Percentiles rank a stretch among this genome's conserved stretches.
Evolutionary conservation across 2,329 filamentous ascomycete species (phyloP).

Genomic region (Aspergillus transmontanensis): DNA sequence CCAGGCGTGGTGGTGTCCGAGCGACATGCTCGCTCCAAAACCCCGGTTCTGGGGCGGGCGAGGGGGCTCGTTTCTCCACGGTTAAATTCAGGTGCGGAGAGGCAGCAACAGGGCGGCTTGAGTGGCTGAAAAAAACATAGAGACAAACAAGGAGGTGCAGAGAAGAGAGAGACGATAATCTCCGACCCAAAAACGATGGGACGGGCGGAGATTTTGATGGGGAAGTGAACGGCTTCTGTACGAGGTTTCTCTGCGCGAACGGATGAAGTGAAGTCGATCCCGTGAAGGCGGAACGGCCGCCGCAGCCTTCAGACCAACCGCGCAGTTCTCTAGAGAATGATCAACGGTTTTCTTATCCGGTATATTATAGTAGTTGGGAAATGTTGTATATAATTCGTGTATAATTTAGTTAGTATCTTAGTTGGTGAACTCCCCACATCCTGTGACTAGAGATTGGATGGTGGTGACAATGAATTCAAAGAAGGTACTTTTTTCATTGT

Average conservation of each 20-base stretch:
- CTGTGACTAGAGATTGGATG: not conserved
- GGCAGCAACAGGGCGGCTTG: conserved; percentile 29
- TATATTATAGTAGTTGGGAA: not conserved
- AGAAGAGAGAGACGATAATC: conserved; percentile 31
- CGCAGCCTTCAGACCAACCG: conserved; percentile 37
- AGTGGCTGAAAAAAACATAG: conserved; percentile 36
- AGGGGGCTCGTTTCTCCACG: conserved; percentile 49
- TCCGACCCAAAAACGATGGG: conserved; percentile 37
- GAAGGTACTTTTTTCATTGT: not conserved
- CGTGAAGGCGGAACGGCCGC: conserved; percentile 33
- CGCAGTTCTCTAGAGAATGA: conserved; percentile 27
- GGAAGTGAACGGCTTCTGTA: conserved; percentile 39
- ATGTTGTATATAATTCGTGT: not conserved
- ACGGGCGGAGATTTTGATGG: conserved; percentile 39
- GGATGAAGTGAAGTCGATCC: conserved; percentile 41
- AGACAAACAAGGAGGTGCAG: conserved; percentile 23
- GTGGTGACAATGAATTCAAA: not conserved
- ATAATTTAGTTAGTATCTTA: not conserved
- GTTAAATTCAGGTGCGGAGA: conserved; percentile 39
- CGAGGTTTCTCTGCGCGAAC: conserved; percentile 45
- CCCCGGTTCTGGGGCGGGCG: conserved; percentile 49
- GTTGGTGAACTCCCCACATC: not conserved
- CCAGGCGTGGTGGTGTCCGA: conserved; percentile 70
- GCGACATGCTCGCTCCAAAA: conserved; percentile 61
- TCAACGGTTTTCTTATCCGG: not conserved